Evolutionary conservation across 2,329 filamentous ascomycete species (phyloP), one percentile per base, ranked within the genome.

Genomic region (Grosmannia penicillata): DNA sequence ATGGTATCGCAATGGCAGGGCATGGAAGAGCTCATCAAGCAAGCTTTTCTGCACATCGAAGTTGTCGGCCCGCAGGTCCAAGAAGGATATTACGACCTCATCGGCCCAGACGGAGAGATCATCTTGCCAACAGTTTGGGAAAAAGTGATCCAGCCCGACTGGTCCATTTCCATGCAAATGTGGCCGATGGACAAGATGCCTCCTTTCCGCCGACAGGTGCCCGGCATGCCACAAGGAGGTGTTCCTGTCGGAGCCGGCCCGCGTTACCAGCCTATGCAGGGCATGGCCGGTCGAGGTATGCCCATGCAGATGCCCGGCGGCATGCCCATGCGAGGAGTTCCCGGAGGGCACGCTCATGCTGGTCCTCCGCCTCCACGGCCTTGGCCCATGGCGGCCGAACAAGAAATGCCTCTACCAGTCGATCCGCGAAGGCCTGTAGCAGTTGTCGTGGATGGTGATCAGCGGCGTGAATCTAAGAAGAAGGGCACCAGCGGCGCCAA

Each of bases 1-100:
- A 28, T 18, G 10, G 28, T 45, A 25, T 48, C 59, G n/a, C n/a
- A n/a, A 47, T 58, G 44, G 8, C 18, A 33, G 24, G 82, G 82
- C 15, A 89, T 91, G 82, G 82, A 89, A 55, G 78, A 84, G 33
- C 68, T 91, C 27, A 89, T 91, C 54, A 81, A 81, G 52, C 82
- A 89, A 60, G 83, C 83, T 15, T 91, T 91, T 53, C 55, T 80
- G 17, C 80, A 87, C 48, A 78, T 91, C 36, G 82, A 86, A 35
- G 63, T 78, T 11, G 75, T 89, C 38, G 80, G 80, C 1, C 77
- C 75, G 14, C 79, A 85, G 48, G 82, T 91, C 21, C 73, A 77
- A 46, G 71, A 82, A 41, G 82, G 83, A 1, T 80, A 84, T 51
- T 91, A 86, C 56, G 83, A 91, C 53, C 62, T 91, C 30, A 70